Conservation (phyloP, 805 yeast genomes). For the Candida cerambycidarum region DNA sequence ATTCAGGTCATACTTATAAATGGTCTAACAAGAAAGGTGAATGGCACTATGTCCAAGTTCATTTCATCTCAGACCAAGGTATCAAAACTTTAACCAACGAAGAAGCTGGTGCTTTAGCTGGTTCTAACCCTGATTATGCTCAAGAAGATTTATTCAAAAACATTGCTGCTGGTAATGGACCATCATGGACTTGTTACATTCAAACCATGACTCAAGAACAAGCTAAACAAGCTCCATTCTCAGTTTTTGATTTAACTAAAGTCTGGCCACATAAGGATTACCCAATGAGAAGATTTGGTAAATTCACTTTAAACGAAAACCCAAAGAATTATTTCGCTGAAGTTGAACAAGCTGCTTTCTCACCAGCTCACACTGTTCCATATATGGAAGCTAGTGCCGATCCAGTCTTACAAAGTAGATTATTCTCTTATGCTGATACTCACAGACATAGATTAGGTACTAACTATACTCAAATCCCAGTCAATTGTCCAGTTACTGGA, state of each 20-base stretch:
- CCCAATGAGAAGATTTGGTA: slow-evolving; percentile 86
- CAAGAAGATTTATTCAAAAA: slow-evolving; percentile 78
- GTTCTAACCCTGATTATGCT: slow-evolving; percentile 79
- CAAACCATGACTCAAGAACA: slow-evolving; percentile 86
- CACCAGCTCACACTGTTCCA: slow-evolving; percentile 73
- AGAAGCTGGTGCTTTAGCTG: slow-evolving; percentile 66
- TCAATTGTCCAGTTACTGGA: slow-evolving; percentile 70
- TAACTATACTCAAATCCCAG: slow-evolving; percentile 84
- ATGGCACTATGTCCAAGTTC: slow-evolving; percentile 78
- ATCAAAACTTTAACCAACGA: slow-evolving; percentile 52
- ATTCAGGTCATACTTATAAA: slow-evolving; percentile 82
- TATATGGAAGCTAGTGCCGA: slow-evolving; percentile 76
- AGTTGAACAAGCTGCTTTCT: slow-evolving; percentile 59
- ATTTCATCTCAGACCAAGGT: slow-evolving; percentile 67
- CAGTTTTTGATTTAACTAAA: slow-evolving; percentile 88
- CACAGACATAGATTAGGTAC: slow-evolving; percentile 75
- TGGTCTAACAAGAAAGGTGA: slow-evolving; percentile 76
- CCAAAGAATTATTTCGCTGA: slow-evolving; percentile 85
- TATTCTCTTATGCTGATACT: slow-evolving; percentile 75
- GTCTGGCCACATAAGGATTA: slow-evolving; percentile 87
- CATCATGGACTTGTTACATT: slow-evolving; percentile 82
- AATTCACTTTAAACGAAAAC: slow-evolving; percentile 74
- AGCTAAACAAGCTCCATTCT: slow-evolving; percentile 72
- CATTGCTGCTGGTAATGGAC: slow-evolving; percentile 74
- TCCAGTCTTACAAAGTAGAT: slow-evolving; percentile 74